A percentile compares a stretch with the other conserved stretches of the same genome.
Evolutionary conservation across 2,329 filamentous ascomycete genomes (phyloP).

Genomic region (Colletotrichum lupini): DNA sequence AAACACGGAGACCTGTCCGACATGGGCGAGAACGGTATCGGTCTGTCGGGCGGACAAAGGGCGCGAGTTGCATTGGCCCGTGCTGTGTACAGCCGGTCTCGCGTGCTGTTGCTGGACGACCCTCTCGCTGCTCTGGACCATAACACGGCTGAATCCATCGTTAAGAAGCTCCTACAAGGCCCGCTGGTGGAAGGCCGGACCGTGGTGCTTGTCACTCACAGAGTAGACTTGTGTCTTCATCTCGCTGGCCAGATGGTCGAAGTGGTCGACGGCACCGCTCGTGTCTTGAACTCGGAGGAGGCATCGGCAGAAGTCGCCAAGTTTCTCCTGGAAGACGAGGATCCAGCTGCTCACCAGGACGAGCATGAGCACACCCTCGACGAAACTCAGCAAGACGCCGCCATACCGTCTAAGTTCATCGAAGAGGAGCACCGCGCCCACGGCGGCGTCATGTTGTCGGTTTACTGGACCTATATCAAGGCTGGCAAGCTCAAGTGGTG

Average conservation of each 20-base stretch:
- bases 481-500: conserved; percentile 83
- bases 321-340: conserved; percentile 35
- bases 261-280: conserved; percentile 70
- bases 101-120: conserved; percentile 70
- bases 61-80: conserved; percentile 72
- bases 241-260: conserved; percentile 81
- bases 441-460: conserved; percentile 78
- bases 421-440: conserved; percentile 80
- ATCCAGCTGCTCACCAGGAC: conserved; percentile 44
- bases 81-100: conserved; percentile 68
- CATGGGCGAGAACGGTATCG: conserved; percentile 72
- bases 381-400: conserved; percentile 57
- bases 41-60: conserved; percentile 72
- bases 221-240: conserved; percentile 80
- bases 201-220: conserved; percentile 83
- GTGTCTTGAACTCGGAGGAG: conserved; percentile 58
- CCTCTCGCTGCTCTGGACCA: conserved; percentile 73
- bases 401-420: conserved; percentile 79
- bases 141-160: conserved; percentile 68
- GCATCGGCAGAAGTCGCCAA: conserved; percentile 46
- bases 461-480: conserved; percentile 89
- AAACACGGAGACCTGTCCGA: conserved; percentile 67
- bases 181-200: conserved; percentile 72
- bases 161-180: conserved; percentile 71
- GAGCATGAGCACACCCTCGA: conserved; percentile 42